Evolutionary conservation across 139 green algal genomes (phyloP), one percentile per base, ranked within the genome.

Genomic region (Closterium sp.): DNA sequence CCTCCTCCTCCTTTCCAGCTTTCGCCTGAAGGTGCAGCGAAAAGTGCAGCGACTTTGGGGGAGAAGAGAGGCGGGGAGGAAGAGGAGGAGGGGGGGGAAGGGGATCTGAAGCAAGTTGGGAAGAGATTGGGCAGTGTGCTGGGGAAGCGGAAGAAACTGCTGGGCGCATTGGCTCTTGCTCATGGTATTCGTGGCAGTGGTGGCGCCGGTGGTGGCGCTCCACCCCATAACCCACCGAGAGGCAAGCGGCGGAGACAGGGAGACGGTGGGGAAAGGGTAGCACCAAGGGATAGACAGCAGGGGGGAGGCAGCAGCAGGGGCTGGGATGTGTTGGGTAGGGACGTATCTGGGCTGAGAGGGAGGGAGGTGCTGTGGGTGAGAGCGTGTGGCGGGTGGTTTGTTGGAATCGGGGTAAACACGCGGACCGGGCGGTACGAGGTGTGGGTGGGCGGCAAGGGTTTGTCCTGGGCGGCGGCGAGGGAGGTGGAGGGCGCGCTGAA

Each of bases 361-460:
- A 34, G 33, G 84, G 84, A 87, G 84, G 84, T 87, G 33, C 84
- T 87, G 33, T 87, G 84, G 84, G 84, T 87, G 33, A 12, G 84
- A 16, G 84, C 84, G 84, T 87, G 33, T 87, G 84, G 84, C 33
- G 33, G 25, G 16, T 87, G 33, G 33, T 87, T 87, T 87, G 33
- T 16, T 34, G 84, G 16, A 0, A 34, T 87, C 12, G 84, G 33
- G 16, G 84, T 87, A 19, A 87, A 55, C 36, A 55, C 6, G 36
- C 36, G 36, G 36, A 4, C 4, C 36, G 36, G 36, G 36, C 36
- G 36, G 36, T 6, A 55, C 36, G 6, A 55, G 43, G 43, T 69
- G 43, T 69, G 43, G 43, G 43, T 9, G 43, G 43, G 43, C 43
- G 43, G 43, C 43, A 69, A 69, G 43, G 43, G 43, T 16, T 69